Conservation (phyloP, 116 monocot genomes). For the Cymodocea nodosa region DNA sequence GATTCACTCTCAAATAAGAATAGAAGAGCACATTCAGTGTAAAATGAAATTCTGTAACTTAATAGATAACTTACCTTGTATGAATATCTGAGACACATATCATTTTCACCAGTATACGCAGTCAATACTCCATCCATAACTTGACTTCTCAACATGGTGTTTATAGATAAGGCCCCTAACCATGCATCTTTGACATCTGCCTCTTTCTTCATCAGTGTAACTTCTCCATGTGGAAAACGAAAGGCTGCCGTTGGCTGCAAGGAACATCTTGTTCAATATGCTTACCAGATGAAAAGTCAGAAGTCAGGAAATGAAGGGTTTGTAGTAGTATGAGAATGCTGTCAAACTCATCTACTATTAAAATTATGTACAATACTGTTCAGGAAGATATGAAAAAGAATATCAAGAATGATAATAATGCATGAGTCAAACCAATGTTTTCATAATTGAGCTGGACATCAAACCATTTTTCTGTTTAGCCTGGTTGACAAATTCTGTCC, state of each 20-base stretch:
- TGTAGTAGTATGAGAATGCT: too few relatives aligned
- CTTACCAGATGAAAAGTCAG: too few relatives aligned
- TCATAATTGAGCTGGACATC: too few relatives aligned
- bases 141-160: constrained; percentile 51
- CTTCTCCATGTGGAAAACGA: constrained; percentile 66
- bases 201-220: constrained; percentile 46
- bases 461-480: too few relatives aligned
- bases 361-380: too few relatives aligned
- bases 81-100: constrained; percentile 57
- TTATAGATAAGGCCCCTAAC: constrained; percentile 34
- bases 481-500: too few relatives aligned
- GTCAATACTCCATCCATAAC: constrained; percentile 61
- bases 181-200: constrained; percentile 11
- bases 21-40: not conserved
- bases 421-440: too few relatives aligned
- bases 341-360: too few relatives aligned
- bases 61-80: constrained; percentile 53
- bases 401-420: too few relatives aligned
- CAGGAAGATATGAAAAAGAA: too few relatives aligned
- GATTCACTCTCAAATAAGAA: not conserved
- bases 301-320: too few relatives aligned
- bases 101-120: constrained; percentile 37
- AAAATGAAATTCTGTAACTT: not conserved
- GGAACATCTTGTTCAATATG: not conserved
- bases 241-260: constrained; percentile 45